Evolutionary conservation across 768 basidiomycete species (phyloP), one percentile per base, ranked within the genome.

Genomic region (Lentinus tigrinus): DNA sequence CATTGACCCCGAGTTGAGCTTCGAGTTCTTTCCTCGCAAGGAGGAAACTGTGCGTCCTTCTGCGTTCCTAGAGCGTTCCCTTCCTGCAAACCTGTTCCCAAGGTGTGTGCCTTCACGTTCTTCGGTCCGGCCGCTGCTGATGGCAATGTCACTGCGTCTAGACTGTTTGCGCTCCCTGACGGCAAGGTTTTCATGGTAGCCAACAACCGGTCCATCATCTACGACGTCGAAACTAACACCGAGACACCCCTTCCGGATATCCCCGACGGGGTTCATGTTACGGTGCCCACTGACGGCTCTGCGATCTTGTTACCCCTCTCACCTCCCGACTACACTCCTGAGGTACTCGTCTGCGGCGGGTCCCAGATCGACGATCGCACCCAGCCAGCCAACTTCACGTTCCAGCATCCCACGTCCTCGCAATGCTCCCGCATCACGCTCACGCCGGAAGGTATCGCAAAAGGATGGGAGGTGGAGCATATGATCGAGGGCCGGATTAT

Each of bases 11-110:
- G 89, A 91, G 72, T 91, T 90, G 67, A 91, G 88, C 1, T 72
- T 89, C 60, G 89, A 92, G 72, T 94, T 83, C 73, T 95, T 80
- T 70, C 93, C 93, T 23, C 88, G 90, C 1, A 93, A 94, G 70
- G 75, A 78, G 50, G 62, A 62, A 19, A 69, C 67, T 2, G 60
- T 63, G 16, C 63, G 67, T 2, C 66, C 72, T 31, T 57, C 64
- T 3, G 63, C 65, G 16, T 74, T 74, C 63, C 63, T 74, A 27
- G 64, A 64, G 27, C 54, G 67, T 31, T 49, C 54, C 34, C 61
- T 68, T 13, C 67, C 67, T 11, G 63, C 63, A 14, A 68, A 68
- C 57, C 53, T 68, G 21, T 68, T 68, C 63, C 54, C 83, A 89
- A 55, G 78, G 85, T 62, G 80, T 79, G 21, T 85, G 79, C 7